phyloP scores from a whole-genome alignment of 257 asterid genomes.

The Scutellaria barbata region DNA sequence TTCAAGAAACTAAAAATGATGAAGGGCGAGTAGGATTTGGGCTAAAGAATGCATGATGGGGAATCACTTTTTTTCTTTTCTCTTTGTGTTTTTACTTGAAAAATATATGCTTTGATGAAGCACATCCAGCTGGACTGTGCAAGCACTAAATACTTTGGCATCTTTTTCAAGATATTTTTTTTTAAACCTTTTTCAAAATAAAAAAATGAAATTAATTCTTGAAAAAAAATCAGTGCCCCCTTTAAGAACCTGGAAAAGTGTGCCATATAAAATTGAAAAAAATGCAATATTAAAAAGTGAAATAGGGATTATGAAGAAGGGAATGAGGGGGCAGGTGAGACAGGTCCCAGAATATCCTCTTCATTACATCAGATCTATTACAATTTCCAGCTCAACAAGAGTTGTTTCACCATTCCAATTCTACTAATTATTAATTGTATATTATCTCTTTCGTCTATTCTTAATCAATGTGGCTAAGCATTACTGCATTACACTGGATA shows the following conservation, averaged over 20 bases:
- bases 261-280: slow-evolving; percentile 35
- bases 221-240: slow-evolving; percentile 30
- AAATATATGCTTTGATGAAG: slow-evolving; percentile 38
- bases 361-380: background rate
- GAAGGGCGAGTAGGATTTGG: slow-evolving; percentile 30
- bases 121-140: slow-evolving; percentile 62
- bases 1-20: too few species aligned
- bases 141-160: slow-evolving; percentile 49
- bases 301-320: slow-evolving; percentile 10
- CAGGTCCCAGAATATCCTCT: slow-evolving; percentile 40
- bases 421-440: too few species aligned
- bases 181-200: background rate
- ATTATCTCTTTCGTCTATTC: too few species aligned
- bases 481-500: background rate
- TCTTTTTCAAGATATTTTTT: slow-evolving; percentile 32
- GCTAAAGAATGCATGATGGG: slow-evolving; percentile 32
- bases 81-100: slow-evolving; percentile 41
- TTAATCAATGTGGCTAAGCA: background rate
- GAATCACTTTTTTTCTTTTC: slow-evolving; percentile 34
- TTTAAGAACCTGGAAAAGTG: slow-evolving; percentile 47
- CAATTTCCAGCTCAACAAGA: slow-evolving; percentile 25
- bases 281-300: background rate
- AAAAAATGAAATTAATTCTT: slow-evolving; percentile 24
- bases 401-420: slow-evolving; percentile 22
- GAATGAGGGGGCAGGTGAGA: slow-evolving; percentile 43